These are phyloP conservation scores for Ilyonectria mors-panacis DNA, from an alignment of 2,329 filamentous ascomycete genomes.

Conservation along the genomic window DNA sequence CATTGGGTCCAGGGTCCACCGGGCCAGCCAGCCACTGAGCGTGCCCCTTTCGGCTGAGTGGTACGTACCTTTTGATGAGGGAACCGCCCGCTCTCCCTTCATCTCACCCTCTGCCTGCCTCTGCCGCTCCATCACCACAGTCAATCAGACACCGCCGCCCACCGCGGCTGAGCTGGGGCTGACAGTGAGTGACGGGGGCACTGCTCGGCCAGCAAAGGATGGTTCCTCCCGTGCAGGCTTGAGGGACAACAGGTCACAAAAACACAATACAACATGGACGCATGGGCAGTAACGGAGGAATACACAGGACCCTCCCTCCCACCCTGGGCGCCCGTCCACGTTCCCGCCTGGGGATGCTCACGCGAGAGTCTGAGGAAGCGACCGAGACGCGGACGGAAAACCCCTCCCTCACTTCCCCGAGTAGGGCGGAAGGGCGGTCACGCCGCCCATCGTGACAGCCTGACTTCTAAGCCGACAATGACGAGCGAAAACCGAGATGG, in stretches of 20 bases:
- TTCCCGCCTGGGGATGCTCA: conserved; percentile 19
- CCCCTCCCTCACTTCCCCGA: conserved; percentile 3
- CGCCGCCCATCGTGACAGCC: conserved; percentile 23
- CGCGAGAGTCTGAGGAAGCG: conserved; percentile 23
- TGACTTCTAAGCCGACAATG: conserved; percentile 9
- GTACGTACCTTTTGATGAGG: conserved; percentile 22
- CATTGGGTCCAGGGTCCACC: not conserved
- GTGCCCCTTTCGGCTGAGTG: not conserved
- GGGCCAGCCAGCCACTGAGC: conserved; percentile 2
- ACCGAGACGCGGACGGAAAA: conserved; percentile 14
- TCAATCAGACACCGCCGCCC: conserved; percentile 21
- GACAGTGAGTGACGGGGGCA: conserved; percentile 12
- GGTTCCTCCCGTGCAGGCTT: conserved; percentile 1
- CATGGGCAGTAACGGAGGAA: conserved; percentile 9
- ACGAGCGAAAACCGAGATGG: conserved; percentile 21
- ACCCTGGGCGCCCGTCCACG: conserved; percentile 8
- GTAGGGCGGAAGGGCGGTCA: conserved; percentile 3
- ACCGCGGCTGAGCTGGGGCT: conserved; percentile 15
- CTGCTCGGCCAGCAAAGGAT: conserved; percentile 7
- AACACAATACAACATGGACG: not conserved
- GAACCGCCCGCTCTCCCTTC: not conserved
- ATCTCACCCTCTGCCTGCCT: conserved; percentile 1
- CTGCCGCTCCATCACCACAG: conserved; percentile 20
- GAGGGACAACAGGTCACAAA: not conserved
- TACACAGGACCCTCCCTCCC: conserved; percentile 20